These are phyloP conservation scores for Leccinum griseonigrum DNA, from an alignment of 1,284 basidiomycete species.

Conservation along the genomic window DNA sequence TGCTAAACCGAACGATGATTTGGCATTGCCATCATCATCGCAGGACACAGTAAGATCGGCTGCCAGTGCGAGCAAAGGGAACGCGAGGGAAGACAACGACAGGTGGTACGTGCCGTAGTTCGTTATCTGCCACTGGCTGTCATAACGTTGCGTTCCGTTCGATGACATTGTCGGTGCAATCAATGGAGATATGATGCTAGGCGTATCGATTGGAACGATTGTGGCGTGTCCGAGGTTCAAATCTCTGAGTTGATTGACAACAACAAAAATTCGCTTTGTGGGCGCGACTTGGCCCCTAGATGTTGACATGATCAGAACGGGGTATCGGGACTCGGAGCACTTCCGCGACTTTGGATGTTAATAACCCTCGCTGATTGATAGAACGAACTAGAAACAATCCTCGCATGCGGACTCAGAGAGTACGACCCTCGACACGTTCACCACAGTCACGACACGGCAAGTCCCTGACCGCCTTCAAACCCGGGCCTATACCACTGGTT, in stretches of 20 bases:
- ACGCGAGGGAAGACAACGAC: background rate
- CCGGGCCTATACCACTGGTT: background rate
- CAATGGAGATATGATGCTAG: background rate
- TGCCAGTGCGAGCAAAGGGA: background rate
- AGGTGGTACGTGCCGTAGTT: background rate
- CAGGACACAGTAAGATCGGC: background rate
- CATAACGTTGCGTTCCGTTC: background rate
- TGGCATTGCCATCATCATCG: background rate
- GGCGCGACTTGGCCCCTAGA: background rate
- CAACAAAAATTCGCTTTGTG: background rate
- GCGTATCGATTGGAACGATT: background rate
- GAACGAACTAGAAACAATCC: background rate
- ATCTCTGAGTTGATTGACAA: background rate
- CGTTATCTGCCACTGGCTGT: background rate
- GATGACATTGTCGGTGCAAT: background rate
- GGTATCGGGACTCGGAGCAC: background rate
- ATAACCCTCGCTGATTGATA: background rate
- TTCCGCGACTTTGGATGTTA: background rate
- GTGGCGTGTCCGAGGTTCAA: background rate
- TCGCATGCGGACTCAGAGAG: background rate
- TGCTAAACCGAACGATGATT: background rate
- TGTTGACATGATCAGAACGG: background rate
- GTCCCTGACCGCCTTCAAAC: background rate
- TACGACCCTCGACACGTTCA: background rate
- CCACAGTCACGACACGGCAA: background rate